Conservation (phyloP, 805 yeast species). For the Cyberlindnera maclurae region DNA sequence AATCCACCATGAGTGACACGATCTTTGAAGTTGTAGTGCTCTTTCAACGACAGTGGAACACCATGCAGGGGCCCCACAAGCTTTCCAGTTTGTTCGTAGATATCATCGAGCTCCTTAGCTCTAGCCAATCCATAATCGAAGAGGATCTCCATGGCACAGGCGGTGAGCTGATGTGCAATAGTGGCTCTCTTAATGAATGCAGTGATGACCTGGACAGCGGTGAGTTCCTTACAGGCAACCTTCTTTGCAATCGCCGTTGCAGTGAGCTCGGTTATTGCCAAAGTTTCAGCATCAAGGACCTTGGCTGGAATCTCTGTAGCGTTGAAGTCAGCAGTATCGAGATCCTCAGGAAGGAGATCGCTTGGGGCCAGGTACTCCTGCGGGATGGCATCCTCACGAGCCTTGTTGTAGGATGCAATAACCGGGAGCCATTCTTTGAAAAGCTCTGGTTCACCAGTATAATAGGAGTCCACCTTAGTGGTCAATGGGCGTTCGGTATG, state of each 20-base stretch:
- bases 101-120: slow-evolving; percentile 53
- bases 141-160: slow-evolving; percentile 54
- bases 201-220: slow-evolving; percentile 15
- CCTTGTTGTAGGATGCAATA: slow-evolving; percentile 19
- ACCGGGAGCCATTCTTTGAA: slow-evolving; percentile 21
- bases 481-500: slow-evolving; percentile 15
- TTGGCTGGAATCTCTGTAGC: slow-evolving; percentile 18
- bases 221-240: slow-evolving; percentile 12
- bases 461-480: slow-evolving; percentile 2
- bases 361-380: slow-evolving; percentile 18
- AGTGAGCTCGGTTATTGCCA: slow-evolving; percentile 18
- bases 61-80: slow-evolving; percentile 65
- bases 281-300: slow-evolving; percentile 13
- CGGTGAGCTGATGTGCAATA: slow-evolving; percentile 56
- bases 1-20: slow-evolving; percentile 54
- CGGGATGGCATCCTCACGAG: slow-evolving; percentile 16
- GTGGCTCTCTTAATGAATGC: slow-evolving; percentile 41
- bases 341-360: slow-evolving; percentile 16
- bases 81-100: slow-evolving; percentile 38
- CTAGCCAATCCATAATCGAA: slow-evolving; percentile 54
- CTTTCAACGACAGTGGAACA: slow-evolving; percentile 60
- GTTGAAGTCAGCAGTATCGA: slow-evolving; percentile 17
- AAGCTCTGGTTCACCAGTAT: slow-evolving; percentile 14
- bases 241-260: slow-evolving; percentile 17
- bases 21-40: slow-evolving; percentile 50